Evolutionary conservation across 352 stramenopile species (phyloP), one percentile per base, ranked within the genome.

Genomic region (Phytopythium delawarense): DNA sequence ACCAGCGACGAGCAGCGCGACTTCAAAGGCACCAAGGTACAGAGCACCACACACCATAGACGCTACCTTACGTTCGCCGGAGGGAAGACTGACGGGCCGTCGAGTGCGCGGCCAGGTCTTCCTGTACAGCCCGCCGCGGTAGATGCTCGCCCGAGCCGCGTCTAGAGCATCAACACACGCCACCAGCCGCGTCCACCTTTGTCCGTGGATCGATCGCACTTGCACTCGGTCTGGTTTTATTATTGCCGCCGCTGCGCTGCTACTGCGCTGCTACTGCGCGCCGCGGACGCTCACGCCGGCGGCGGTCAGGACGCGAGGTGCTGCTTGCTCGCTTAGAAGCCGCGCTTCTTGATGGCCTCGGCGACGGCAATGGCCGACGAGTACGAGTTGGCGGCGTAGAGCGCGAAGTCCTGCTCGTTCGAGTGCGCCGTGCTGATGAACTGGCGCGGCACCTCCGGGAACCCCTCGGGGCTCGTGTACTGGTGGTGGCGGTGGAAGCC

Each of bases 301-400:
- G 12, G n/a, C 45, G n/a, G n/a, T n/a, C 23, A 11, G 28, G n/a
- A 16, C 23, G 4, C 35, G 13, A 49, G 28, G 30, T 18, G 32
- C 35, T 32, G n/a, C 35, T 28, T 6, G 5, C 8, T 12, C 13
- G n/a, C 40, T 89, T 88, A 95, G 65, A 95, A 89, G 59, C 74
- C 79, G 62, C 86, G 86, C 57, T 76, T 75, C 71, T 91, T 91
- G 51, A 95, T 84, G 57, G 80, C 49, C 62, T 95, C 82, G 56
- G 87, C 76, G 64, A 95, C 79, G 39, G 84, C 86, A 64, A 95
- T 95, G 15, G 81, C 82, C 63, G 86, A 87, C 66, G 81, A 74
- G 78, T 92, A 92, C 75, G 86, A 95, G 74, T 95, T 95, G 67
- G 84, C 86, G 35, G 77, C 81, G 72, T 95, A 93, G 50, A 81